Conservation (phyloP, 352 stramenopile species). For the Phytophthora parvispora region DNA sequence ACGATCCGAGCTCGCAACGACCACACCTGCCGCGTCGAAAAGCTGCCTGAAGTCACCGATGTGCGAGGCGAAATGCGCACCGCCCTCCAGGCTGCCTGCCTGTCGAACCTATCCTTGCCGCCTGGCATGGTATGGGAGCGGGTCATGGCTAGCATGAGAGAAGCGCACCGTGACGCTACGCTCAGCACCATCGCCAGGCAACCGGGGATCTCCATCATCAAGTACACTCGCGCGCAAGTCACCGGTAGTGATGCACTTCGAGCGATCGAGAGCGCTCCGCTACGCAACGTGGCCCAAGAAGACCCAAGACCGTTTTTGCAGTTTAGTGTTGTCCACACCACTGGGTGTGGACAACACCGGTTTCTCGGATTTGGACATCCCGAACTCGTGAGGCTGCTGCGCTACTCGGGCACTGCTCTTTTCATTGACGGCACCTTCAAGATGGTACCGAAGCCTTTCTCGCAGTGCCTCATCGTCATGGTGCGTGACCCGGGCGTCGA, state of each 20-base stretch:
- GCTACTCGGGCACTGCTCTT: background rate
- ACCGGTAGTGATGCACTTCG: background rate
- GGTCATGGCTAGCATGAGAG: background rate
- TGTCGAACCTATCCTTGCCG: background rate
- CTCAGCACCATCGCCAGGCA: background rate
- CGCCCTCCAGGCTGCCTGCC: constrained; percentile 2
- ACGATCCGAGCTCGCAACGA: background rate
- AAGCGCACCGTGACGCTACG: background rate
- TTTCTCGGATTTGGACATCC: background rate
- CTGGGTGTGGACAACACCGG: background rate
- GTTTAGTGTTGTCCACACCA: background rate
- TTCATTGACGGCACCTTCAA: background rate
- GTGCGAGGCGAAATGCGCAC: constrained; percentile 1
- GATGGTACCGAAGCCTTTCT: background rate
- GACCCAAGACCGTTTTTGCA: background rate
- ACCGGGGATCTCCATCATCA: background rate
- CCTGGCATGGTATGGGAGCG: background rate
- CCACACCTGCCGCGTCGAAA: constrained; percentile 1
- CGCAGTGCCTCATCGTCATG: background rate
- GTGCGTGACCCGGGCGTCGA: background rate
- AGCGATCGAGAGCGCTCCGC: background rate
- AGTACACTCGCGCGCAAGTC: background rate
- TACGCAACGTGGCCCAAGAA: background rate
- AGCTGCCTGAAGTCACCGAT: constrained; percentile 2
- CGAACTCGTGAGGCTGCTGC: background rate